Base-by-base conservation (phyloP, 1,139 yeast species). In the Wickerhamiella infanticola region DNA sequence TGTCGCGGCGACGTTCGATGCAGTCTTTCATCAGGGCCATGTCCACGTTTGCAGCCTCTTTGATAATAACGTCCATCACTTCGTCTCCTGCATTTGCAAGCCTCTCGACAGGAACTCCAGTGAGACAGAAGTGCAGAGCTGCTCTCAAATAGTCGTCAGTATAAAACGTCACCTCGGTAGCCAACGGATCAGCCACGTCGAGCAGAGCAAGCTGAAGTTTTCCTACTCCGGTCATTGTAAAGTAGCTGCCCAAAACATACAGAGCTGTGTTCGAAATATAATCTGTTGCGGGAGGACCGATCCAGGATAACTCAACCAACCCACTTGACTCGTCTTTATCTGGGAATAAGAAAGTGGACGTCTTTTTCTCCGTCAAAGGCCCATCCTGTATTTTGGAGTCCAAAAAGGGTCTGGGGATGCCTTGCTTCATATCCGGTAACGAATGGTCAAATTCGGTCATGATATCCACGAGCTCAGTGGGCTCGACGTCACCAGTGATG, bases 281-380 rank as follows among this genome's bases (percentile, higher is more conserved):
- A 42, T 81, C 77, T 18, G 65, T 60, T 31, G 74, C 73, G 18
- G 67, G 63, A 3, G 95, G 95, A 7, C 97, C 97, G 46, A 84
- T 72, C 94, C 95, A 90, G 2, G 82, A 68, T 35, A 90, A 65
- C 33, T 73, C 60, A 1, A 84, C 60, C 55, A 84, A 94, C 31
- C 95, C 94, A 64, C 78, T 75, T 5, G 83, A 71, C 61, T 86
- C 96, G 58, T 86, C 96, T 47, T 75, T 72, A 55, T 90, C 97
- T 1, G 98, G 95, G 58, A 90, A 90, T 50, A 77, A 81, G 33
- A 86, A 73, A 5, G 39, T 38, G 7, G 43, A 18, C 4, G 35
- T 24, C 9, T 9, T n/a, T 7, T 67, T 69, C 42, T 73, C 70
- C 8, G 67, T 65, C 38, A 71, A 73, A 9, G 59, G 57, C n/a